Evolutionary conservation across 305 asterid genomes (phyloP).

Genomic region (Solanum hybrid): DNA sequence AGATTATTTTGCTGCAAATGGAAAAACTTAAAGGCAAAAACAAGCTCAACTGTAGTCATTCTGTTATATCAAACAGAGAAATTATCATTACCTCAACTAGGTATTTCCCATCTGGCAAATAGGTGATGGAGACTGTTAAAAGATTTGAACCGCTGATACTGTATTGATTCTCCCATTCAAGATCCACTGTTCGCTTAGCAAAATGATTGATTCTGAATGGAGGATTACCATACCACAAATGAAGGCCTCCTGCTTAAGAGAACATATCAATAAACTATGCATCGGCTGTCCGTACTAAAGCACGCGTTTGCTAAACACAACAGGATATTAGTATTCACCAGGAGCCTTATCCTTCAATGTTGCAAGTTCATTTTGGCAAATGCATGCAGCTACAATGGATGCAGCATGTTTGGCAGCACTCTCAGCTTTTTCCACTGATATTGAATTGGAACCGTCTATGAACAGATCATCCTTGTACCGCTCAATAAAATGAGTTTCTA

Average conservation of each 20-base stretch:
- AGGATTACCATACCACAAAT: slow-evolving; percentile 74
- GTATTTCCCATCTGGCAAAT: slow-evolving; percentile 60
- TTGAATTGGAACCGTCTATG: slow-evolving; percentile 32
- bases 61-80: not conserved
- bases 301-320: not conserved
- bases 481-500: slow-evolving; percentile 93
- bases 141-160: slow-evolving; percentile 30
- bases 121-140: slow-evolving; percentile 38
- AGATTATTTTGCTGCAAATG: slow-evolving; percentile 1
- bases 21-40: not conserved
- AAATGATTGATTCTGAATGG: slow-evolving; percentile 77
- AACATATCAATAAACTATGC: slow-evolving; percentile 9
- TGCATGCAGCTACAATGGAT: slow-evolving; percentile 70
- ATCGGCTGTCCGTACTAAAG: not conserved
- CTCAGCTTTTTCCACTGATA: slow-evolving; percentile 30
- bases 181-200: slow-evolving; percentile 53
- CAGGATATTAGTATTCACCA: slow-evolving; percentile 32
- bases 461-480: slow-evolving; percentile 65
- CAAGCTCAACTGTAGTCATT: not conserved
- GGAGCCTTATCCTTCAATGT: slow-evolving; percentile 31
- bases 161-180: slow-evolving; percentile 70
- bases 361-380: slow-evolving; percentile 52
- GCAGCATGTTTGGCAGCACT: slow-evolving; percentile 48
- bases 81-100: slow-evolving; percentile 48
- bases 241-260: slow-evolving; percentile 41